Base-by-base conservation (phyloP, 768 basidiomycete genomes). In the Mycena haematopus region DNA sequence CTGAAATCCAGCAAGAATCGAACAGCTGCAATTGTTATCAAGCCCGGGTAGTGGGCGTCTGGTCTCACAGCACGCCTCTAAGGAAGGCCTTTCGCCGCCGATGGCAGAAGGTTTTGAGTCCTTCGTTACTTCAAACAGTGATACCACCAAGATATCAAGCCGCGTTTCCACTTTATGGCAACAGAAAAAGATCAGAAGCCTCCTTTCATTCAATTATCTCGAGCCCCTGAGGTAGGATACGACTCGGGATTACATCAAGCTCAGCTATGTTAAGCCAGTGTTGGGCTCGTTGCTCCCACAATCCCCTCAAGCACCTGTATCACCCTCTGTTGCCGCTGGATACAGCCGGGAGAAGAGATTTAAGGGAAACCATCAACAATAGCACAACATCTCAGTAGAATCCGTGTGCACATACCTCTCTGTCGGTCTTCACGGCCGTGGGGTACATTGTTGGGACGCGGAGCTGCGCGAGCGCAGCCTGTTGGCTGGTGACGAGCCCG, bases 371-470 rank as follows among this genome's bases (percentile, higher is more conserved):
- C 50, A n/a, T 45, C 9, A 45, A 45, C 5, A 42, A 42, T 9
- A 22, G 22, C 11, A 21, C n/a, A 9, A 45, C 44, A 45, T 5
- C 21, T 10, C 9, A 45, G 6, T 10, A 11, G n/a, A 17, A 15
- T 6, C 9, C 22, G 21, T 10, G 22, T 17, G 40, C 44, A 45
- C 44, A 10, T 24, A 90, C 91, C 81, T 91, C 82, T 76, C 82
- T 75, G 65, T 87, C 83, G 4, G 76, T 69, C 40, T 70, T 68
- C 46, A 80, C 79, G 46, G 69, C 74, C 3, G 89, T 86, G 14
- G 78, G 74, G 70, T 84, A 90, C 89, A 95, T 93, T 2, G 85
- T 80, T 17, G 93, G 93, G 15, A 94, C 83, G 42, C 81, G 78
- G 47, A 88, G 76, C 31, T 79, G 72, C 66, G 86, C 85, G 51